Conservation (phyloP, 2,329 filamentous ascomycete species). For the Venturia effusa region DNA sequence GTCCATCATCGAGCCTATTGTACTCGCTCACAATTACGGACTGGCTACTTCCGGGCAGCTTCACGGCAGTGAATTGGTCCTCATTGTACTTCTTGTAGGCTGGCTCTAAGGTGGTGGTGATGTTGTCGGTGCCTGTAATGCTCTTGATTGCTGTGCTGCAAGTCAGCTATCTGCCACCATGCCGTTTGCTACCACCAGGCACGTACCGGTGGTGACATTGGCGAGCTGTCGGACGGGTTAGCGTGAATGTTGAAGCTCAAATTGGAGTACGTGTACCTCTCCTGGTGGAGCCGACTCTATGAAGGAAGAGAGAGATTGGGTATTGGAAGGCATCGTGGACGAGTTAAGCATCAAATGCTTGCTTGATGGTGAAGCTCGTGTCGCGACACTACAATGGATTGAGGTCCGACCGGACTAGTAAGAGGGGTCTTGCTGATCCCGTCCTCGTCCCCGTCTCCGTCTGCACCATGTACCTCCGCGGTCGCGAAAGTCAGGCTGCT, state of each 20-base stretch:
- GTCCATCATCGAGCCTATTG: constrained; percentile 67
- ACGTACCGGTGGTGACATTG: constrained; percentile 75
- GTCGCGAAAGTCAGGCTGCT: too few relatives aligned
- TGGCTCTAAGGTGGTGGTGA: constrained; percentile 62
- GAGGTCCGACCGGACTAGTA: too few relatives aligned
- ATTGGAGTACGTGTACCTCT: constrained; percentile 55
- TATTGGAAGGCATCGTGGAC: constrained; percentile 14
- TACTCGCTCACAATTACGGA: constrained; percentile 75
- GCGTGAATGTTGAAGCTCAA: constrained; percentile 12
- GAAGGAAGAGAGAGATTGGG: constrained; percentile 54
- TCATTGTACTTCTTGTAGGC: constrained; percentile 95
- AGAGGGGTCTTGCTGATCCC: too few relatives aligned
- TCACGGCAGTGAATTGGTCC: constrained; percentile 79
- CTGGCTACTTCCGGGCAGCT: constrained; percentile 77
- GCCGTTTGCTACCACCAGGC: neutral
- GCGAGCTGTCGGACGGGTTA: constrained; percentile 49
- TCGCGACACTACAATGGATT: neutral
- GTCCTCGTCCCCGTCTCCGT: too few relatives aligned
- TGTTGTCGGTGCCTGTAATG: constrained; percentile 59
- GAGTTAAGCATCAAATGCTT: neutral
- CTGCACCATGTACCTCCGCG: too few relatives aligned
- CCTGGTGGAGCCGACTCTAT: constrained; percentile 90
- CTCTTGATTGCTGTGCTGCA: constrained; percentile 67
- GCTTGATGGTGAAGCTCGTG: too few relatives aligned
- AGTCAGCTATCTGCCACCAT: neutral